Base-by-base conservation (phyloP, 352 stramenopile species). In the Pythium apleroticum region DNA sequence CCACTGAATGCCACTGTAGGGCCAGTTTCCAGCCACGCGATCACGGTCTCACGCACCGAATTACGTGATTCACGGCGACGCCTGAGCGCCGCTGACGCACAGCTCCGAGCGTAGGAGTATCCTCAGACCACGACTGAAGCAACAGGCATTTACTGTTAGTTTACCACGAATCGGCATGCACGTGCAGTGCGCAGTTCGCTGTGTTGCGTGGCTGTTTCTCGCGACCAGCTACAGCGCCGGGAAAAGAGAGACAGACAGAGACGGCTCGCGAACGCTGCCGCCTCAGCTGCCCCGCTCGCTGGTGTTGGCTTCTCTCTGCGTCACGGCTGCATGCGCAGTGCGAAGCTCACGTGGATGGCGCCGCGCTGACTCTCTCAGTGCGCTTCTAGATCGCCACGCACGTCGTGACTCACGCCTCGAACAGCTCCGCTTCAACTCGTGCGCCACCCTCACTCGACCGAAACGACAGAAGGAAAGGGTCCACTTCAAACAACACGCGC, bases 331-430 rank as follows among this genome's bases (percentile, higher is more conserved):
- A 28, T 15, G 43, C 43, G n/a, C 5, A 27, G 20, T 2, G 0
- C 19, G 43, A 12, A 15, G 43, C 43, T 50, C 43, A 27, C 20
- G 43, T 17, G 20, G 43, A 50, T 25, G 43, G n/a, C 43, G 5
- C 8, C n/a, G 43, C 43, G 19, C 43, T 50, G 43, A 50, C 43
- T 50, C 43, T 28, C n/a, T 50, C 17, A 27, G n/a, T 17, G 43
- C n/a, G 10, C 17, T 50, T 50, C 43, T 50, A 50, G 43, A 50
- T 50, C 43, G 43, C 19, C 43, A 50, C 43, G 43, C 43, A 50
- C 43, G 43, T 25, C 20, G 43, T 50, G 19, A 50, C 17, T 50
- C 43, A 50, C 43, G 20, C 43, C 43, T 14, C n/a, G 19, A n/a
- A n/a, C 12, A 4, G 3, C 8, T 17, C 28, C 43, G 5, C 17